A percentile compares a stretch with the other conserved stretches of the same genome.
Conservation (phyloP, 2,329 filamentous ascomycete genomes). For the Talaromyces piceae region DNA sequence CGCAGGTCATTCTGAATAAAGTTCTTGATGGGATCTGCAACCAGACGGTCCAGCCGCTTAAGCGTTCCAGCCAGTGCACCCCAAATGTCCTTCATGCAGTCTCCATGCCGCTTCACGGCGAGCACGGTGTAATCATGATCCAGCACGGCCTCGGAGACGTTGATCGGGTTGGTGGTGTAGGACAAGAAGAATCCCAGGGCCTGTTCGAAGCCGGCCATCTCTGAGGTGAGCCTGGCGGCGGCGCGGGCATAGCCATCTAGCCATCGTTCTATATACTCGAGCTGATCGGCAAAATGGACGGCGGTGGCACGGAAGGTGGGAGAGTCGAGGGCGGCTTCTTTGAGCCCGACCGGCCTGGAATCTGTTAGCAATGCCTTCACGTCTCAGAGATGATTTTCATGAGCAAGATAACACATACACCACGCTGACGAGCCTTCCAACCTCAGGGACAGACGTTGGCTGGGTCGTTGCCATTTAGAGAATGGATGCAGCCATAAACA, state of each 20-base stretch:
- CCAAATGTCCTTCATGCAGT: constrained; percentile 86
- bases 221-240: constrained; percentile 53
- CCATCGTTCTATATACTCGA: constrained; percentile 88
- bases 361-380: neutral
- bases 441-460: constrained; percentile 30
- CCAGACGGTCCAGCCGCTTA: constrained; percentile 67
- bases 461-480: constrained; percentile 27
- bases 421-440: constrained; percentile 41
- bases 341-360: constrained; percentile 70
- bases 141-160: constrained; percentile 73
- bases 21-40: constrained; percentile 71
- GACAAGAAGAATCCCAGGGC: constrained; percentile 69
- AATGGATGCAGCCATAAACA: constrained; percentile 5
- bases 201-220: constrained; percentile 68
- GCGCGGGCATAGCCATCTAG: constrained; percentile 65
- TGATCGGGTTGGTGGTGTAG: constrained; percentile 64
- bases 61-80: constrained; percentile 63
- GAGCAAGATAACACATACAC: constrained; percentile 27
- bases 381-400: neutral
- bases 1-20: constrained; percentile 76
- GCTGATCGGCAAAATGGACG: constrained; percentile 81
- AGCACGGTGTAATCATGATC: constrained; percentile 93
- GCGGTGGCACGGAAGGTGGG: constrained; percentile 87
- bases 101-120: constrained; percentile 74
- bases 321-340: constrained; percentile 93